phyloP scores from a whole-genome alignment of 176 grass and related monocot species.

The Ensete ventricosum region DNA sequence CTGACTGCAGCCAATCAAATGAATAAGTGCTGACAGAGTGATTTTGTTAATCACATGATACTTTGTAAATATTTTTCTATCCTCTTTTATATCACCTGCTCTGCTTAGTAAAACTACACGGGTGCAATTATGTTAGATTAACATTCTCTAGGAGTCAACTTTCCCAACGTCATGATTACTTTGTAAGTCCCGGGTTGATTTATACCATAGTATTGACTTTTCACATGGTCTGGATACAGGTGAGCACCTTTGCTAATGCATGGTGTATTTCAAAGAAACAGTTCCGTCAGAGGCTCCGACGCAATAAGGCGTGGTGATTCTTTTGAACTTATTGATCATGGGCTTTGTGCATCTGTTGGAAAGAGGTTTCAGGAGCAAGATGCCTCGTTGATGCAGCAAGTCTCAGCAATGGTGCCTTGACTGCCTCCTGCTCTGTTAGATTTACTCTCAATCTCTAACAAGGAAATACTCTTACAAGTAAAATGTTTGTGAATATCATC shows the following conservation, averaged over 20 bases:
- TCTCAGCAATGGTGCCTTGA: not conserved
- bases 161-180: no score
- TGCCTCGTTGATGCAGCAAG: not conserved
- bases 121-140: no score
- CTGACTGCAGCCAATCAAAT: not conserved
- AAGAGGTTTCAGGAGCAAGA: not conserved
- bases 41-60: no score
- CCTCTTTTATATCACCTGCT: no score
- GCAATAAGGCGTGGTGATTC: constrained; percentile 24
- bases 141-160: no score
- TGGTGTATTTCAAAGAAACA: constrained; percentile 79
- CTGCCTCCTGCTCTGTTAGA: not conserved
- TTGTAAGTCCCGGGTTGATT: no score
- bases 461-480: no score
- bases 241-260: constrained; percentile 66
- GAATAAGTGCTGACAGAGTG: not conserved
- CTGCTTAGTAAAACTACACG: no score
- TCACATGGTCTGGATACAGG: constrained; percentile 28
- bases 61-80: no score
- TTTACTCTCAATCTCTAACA: not conserved
- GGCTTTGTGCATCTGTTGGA: not conserved
- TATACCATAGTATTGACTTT: not conserved
- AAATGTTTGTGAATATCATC: no score
- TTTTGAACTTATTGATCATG: not conserved
- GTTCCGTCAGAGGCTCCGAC: constrained; percentile 46